phyloP scores from a whole-genome alignment of 192 early-diverging fungal species.

The Gorgonomyces haynaldii region DNA sequence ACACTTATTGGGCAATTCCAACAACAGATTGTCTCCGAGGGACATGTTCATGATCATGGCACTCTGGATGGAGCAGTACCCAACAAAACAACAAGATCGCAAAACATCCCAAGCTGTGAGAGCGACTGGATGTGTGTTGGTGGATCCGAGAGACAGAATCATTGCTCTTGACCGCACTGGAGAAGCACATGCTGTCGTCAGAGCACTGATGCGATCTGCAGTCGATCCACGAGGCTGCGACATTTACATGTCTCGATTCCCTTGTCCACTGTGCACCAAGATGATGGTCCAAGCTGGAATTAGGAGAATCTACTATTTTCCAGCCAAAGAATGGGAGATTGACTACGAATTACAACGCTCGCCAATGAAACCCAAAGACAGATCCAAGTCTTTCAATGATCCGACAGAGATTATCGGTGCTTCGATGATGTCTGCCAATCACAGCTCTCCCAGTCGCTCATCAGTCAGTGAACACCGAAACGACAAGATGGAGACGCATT shows the following conservation, averaged over 20 bases:
- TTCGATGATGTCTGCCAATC: no score
- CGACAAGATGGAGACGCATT: constrained; percentile 6
- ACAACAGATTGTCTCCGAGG: constrained; percentile 1
- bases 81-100: background rate
- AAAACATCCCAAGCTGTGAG: constrained; percentile 5
- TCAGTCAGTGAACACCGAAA: no score
- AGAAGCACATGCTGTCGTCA: constrained; percentile 24
- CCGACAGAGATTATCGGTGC: no score
- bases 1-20: no score
- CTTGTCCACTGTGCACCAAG: constrained; percentile 26
- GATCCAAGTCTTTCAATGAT: no score
- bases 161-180: constrained; percentile 19
- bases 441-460: background rate
- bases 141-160: constrained; percentile 17
- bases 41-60: constrained; percentile 10
- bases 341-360: constrained; percentile 3
- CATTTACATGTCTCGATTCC: constrained; percentile 27
- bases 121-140: constrained; percentile 20
- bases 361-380: background rate
- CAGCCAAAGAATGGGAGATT: constrained; percentile 23
- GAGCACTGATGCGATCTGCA: constrained; percentile 14
- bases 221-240: constrained; percentile 23
- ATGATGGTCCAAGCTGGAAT: constrained; percentile 29
- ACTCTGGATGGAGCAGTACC: constrained; percentile 14
- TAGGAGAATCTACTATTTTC: constrained; percentile 30